phyloP scores from a whole-genome alignment of 257 asterid genomes.

The Solanum raphanifolium region DNA sequence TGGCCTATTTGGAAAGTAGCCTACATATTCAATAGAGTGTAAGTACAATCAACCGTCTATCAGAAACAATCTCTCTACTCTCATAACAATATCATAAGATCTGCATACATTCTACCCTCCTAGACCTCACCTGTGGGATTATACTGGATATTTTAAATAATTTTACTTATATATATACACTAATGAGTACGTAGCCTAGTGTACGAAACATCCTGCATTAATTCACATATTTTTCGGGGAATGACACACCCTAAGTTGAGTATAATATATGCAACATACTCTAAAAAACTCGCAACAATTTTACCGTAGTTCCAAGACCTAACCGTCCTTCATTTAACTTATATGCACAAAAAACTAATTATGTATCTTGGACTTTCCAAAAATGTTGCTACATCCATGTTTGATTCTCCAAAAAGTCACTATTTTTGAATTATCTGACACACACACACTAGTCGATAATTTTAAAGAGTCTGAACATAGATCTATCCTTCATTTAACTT shows the following conservation, averaged over 20 bases:
- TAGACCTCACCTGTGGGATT: background rate
- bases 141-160: too few species aligned
- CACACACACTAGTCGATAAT: background rate
- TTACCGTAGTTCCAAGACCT: too few species aligned
- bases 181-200: background rate
- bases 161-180: background rate
- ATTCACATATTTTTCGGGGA: too few species aligned
- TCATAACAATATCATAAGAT: background rate
- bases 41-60: background rate
- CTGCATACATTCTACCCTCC: background rate
- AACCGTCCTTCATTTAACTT: background rate
- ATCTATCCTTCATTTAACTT: background rate
- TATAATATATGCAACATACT: background rate
- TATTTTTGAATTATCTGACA: background rate
- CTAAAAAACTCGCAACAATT: too few species aligned
- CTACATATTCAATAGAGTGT: conserved; percentile 18
- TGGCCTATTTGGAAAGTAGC: conserved; percentile 68
- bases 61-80: background rate
- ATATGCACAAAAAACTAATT: background rate
- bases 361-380: background rate
- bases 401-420: fast-evolving
- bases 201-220: too few species aligned
- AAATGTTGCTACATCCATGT: background rate
- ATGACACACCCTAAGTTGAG: too few species aligned
- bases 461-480: background rate